Evolutionary conservation across 2,329 filamentous ascomycete species (phyloP).

Genomic region (Diaporthe humulicola): DNA sequence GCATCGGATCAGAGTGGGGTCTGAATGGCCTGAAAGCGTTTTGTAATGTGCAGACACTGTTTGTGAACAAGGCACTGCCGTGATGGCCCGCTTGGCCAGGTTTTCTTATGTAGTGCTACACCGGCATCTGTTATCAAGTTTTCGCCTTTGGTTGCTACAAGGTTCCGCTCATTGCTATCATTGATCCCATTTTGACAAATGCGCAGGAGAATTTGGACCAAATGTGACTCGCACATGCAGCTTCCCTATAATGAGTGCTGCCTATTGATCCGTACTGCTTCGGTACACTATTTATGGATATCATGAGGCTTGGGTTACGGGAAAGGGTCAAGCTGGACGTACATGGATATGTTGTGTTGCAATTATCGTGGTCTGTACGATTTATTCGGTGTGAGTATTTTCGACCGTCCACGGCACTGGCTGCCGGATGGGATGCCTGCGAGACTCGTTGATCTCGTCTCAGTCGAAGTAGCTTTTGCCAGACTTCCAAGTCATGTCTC

Average conservation of each 20-base stretch:
- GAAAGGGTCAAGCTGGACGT: neutral
- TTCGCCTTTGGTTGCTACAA: neutral
- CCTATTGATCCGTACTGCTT: neutral
- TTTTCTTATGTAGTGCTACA: neutral
- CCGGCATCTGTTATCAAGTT: neutral
- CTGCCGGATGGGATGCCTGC: neutral
- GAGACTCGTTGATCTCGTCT: neutral
- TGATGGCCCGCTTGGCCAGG: neutral
- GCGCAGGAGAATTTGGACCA: neutral
- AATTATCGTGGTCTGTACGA: neutral
- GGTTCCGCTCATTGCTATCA: neutral
- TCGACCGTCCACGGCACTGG: too few relatives aligned
- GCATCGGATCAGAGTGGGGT: conserved; percentile 19
- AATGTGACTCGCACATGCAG: neutral
- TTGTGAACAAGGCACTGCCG: neutral
- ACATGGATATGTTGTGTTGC: neutral
- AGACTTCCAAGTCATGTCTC: neutral
- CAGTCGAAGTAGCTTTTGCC: too few relatives aligned
- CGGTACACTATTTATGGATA: neutral
- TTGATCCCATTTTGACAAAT: neutral
- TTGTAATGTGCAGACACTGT: neutral
- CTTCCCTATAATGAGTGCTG: neutral
- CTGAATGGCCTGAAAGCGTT: neutral
- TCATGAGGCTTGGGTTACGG: neutral
- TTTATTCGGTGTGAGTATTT: too few relatives aligned